phyloP scores from a whole-genome alignment of 2,329 filamentous ascomycete species.

The Epichloe glyceriae region DNA sequence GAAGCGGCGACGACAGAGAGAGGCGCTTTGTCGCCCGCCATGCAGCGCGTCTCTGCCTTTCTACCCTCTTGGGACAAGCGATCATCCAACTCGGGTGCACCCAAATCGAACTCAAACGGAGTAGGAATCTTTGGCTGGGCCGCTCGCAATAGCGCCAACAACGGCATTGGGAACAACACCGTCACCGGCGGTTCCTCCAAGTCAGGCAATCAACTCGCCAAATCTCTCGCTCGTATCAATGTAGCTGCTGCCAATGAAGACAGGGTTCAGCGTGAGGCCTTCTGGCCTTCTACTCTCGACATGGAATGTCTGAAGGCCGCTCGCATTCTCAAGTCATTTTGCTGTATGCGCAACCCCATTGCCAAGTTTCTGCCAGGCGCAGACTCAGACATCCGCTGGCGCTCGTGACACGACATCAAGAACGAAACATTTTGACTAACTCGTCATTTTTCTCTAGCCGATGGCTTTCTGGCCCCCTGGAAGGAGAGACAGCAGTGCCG shows the following conservation, averaged over 20 bases:
- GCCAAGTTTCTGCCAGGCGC: not conserved
- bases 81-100: slow-evolving; percentile 18
- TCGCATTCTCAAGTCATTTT: slow-evolving; percentile 80
- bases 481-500: slow-evolving; percentile 9
- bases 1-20: slow-evolving; percentile 22
- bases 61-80: slow-evolving; percentile 33
- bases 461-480: slow-evolving; percentile 40
- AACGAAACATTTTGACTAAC: slow-evolving; percentile 1
- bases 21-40: slow-evolving; percentile 21
- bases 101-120: slow-evolving; percentile 11
- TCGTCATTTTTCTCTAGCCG: slow-evolving; percentile 24
- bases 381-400: not conserved
- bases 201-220: slow-evolving; percentile 2
- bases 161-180: slow-evolving; percentile 8
- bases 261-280: slow-evolving; percentile 45
- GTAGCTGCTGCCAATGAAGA: slow-evolving; percentile 19
- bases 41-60: slow-evolving; percentile 32
- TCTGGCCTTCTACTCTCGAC: slow-evolving; percentile 77
- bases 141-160: slow-evolving; percentile 32
- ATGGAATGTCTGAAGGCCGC: slow-evolving; percentile 87
- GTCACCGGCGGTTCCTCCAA: not conserved
- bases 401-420: not conserved
- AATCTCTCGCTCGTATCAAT: slow-evolving; percentile 21
- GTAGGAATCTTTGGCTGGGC: slow-evolving; percentile 30
- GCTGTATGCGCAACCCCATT: slow-evolving; percentile 40